phyloP scores from a whole-genome alignment of 1,284 basidiomycete genomes.

The Naganishia sp. region DNA sequence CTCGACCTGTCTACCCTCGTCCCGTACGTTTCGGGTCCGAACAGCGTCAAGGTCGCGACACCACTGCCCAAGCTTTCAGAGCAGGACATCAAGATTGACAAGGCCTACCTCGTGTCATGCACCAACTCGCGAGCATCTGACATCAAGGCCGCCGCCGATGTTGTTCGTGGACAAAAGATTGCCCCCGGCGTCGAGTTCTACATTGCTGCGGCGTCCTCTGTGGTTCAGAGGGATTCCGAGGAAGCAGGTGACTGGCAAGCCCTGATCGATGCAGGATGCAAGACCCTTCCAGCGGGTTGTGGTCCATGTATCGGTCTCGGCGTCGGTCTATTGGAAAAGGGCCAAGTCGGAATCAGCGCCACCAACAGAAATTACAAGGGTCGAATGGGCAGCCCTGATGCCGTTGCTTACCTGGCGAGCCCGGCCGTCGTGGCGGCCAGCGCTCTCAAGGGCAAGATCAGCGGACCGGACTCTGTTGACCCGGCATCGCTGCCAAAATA shows the following conservation, averaged over 20 bases:
- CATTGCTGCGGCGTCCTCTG: constrained; percentile 89
- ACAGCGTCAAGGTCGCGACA: constrained; percentile 94
- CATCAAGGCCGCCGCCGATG: constrained; percentile 85
- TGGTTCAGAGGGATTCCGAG: constrained; percentile 89
- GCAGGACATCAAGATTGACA: constrained; percentile 80
- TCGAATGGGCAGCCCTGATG: constrained; percentile 93
- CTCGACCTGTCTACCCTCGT: constrained; percentile 92
- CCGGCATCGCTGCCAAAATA: constrained; percentile 59
- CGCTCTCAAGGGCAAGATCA: constrained; percentile 88
- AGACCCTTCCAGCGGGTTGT: constrained; percentile 90
- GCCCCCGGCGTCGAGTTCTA: constrained; percentile 94
- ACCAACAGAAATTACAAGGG: constrained; percentile 99
- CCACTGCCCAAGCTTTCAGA: constrained; percentile 79
- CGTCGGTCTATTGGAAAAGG: constrained; percentile 87
- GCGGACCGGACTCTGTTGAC: constrained; percentile 74
- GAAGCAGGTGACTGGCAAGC: constrained; percentile 82
- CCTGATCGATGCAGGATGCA: constrained; percentile 82
- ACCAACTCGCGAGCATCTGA: constrained; percentile 97
- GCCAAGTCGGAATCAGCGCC: constrained; percentile 92
- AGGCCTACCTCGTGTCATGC: constrained; percentile 97
- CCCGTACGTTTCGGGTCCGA: constrained; percentile 94
- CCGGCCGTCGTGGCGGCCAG: constrained; percentile 96
- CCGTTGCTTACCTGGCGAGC: constrained; percentile 91
- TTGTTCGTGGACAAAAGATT: constrained; percentile 80
- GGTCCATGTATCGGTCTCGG: constrained; percentile 98